A percentile compares a stretch with the other conserved stretches of the same genome.
phyloP scores from a whole-genome alignment of 495 filamentous ascomycete genomes.

The Podospora anserina region DNA sequence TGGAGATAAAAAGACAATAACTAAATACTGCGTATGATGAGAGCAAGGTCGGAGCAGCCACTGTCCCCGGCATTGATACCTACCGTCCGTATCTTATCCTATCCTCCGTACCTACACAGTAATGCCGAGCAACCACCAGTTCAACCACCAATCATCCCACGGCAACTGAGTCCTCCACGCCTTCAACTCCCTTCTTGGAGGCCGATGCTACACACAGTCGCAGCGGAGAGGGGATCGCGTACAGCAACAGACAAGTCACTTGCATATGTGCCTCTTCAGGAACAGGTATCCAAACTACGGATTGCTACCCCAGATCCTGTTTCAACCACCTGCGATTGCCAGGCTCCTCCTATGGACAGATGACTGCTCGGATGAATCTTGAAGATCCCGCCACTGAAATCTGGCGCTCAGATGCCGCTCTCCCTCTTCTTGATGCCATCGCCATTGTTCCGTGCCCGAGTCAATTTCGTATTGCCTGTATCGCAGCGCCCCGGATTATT shows the following conservation, averaged over 20 bases:
- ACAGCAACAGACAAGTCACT: conserved; percentile 17
- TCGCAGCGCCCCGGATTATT: conserved; percentile 1
- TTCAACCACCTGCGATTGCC: neutral
- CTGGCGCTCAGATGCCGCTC: neutral
- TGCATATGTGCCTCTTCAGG: conserved; percentile 12
- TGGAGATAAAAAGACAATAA: too few species aligned
- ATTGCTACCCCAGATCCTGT: conserved; percentile 6
- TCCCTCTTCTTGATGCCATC: neutral
- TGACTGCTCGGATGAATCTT: neutral
- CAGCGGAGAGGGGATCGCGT: conserved; percentile 18
- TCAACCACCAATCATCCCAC: neutral
- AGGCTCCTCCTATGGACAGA: neutral
- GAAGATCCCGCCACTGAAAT: neutral
- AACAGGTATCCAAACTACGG: conserved; percentile 1
- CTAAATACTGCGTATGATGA: too few species aligned
- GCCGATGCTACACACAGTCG: conserved; percentile 23
- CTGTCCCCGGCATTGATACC: too few species aligned
- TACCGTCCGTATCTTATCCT: too few species aligned
- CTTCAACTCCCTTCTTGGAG: conserved; percentile 10
- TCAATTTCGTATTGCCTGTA: conserved; percentile 20
- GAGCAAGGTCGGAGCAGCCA: too few species aligned
- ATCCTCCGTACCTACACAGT: neutral
- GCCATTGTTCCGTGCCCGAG: neutral
- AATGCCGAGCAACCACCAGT: neutral
- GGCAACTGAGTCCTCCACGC: neutral